Conservation (phyloP, 2,329 filamentous ascomycete species). For the Verticillium zaregamsianum region DNA sequence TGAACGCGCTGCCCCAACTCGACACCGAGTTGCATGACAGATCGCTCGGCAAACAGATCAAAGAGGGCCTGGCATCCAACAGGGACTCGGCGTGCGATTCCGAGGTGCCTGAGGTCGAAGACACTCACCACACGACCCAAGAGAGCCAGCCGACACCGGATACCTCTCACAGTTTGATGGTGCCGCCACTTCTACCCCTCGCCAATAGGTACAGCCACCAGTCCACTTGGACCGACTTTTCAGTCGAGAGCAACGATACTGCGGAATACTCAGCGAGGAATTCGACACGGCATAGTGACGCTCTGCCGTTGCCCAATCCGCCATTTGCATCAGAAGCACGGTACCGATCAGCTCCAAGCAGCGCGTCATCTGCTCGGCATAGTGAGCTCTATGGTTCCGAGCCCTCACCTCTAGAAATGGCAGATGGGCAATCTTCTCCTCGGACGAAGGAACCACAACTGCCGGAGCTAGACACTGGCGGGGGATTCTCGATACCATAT, state of each 20-base stretch:
- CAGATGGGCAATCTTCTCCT: slow-evolving; percentile 1
- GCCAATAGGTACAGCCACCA: slow-evolving; percentile 48
- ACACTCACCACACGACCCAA: slow-evolving; percentile 8
- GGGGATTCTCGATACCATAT: slow-evolving; percentile 46
- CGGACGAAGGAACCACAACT: slow-evolving; percentile 32
- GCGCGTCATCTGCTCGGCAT: slow-evolving; percentile 11
- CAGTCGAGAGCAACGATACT: slow-evolving; percentile 47
- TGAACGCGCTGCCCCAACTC: neutral
- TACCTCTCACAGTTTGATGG: slow-evolving; percentile 39
- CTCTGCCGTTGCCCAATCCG: slow-evolving; percentile 11
- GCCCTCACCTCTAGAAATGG: slow-evolving; percentile 23
- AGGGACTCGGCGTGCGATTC: slow-evolving; percentile 37
- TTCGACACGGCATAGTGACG: slow-evolving; percentile 6
- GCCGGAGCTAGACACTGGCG: slow-evolving; percentile 47
- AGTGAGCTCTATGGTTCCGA: slow-evolving; percentile 24
- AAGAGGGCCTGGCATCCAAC: slow-evolving; percentile 21
- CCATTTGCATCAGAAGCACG: slow-evolving; percentile 8
- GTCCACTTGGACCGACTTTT: slow-evolving; percentile 59
- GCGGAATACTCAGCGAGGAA: slow-evolving; percentile 22
- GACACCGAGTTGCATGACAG: neutral
- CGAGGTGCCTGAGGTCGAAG: slow-evolving; percentile 7
- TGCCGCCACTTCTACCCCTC: slow-evolving; percentile 39
- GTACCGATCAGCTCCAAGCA: slow-evolving; percentile 6
- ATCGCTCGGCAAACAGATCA: neutral
- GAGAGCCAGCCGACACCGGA: slow-evolving; percentile 21